phyloP scores from a whole-genome alignment of 106 monocot species.

The Chionographis japonica region DNA sequence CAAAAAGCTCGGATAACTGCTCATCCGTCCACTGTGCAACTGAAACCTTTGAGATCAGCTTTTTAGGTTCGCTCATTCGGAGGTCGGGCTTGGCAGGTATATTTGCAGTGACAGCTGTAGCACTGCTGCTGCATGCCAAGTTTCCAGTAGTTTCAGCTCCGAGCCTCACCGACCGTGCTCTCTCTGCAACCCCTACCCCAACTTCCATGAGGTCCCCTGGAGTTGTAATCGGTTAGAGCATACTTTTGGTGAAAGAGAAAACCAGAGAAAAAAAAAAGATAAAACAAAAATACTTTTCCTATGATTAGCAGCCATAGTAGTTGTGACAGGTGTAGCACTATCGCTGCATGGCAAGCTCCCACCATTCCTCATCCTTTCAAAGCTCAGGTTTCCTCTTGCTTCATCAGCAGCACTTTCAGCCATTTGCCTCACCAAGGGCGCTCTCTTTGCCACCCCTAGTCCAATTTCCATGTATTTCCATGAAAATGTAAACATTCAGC shows the following conservation, averaged over 20 bases:
- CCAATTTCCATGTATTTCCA: not conserved
- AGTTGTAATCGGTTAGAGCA: no score
- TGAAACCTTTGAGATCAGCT: conserved; percentile 26
- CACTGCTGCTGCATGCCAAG: not conserved
- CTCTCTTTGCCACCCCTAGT: not conserved
- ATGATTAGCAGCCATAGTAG: not conserved
- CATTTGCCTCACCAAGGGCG: not conserved
- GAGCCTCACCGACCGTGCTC: no score
- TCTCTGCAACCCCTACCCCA: no score
- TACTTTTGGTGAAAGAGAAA: no score
- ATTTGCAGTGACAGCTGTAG: not conserved
- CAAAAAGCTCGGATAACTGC: conserved; percentile 53
- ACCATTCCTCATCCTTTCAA: not conserved
- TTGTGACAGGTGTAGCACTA: not conserved
- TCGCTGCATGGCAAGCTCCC: not conserved
- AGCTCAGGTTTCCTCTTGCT: not conserved
- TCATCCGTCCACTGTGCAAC: conserved; percentile 70
- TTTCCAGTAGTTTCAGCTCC: not conserved
- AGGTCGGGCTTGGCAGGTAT: conserved; percentile 2
- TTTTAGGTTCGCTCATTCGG: conserved; percentile 10
- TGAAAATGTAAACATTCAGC: not conserved
- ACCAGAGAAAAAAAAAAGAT: no score
- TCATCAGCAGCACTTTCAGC: conserved; percentile 3
- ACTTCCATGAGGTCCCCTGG: no score
- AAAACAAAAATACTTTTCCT: no score